phyloP scores from a whole-genome alignment of 148 eudicot species.

The Euryodendron excelsum region DNA sequence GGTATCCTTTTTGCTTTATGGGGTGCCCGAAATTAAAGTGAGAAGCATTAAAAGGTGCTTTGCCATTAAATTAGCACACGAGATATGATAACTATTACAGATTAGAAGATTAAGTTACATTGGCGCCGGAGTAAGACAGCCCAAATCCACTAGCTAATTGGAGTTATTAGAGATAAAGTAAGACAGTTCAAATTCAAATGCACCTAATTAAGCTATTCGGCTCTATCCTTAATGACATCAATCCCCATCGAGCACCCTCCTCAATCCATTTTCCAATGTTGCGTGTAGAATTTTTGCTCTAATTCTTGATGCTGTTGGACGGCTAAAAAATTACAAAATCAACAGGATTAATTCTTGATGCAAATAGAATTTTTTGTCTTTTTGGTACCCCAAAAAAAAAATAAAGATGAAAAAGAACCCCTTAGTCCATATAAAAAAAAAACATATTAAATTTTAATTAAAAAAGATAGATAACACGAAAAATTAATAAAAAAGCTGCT shows the following conservation, averaged over 20 bases:
- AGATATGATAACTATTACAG: not conserved
- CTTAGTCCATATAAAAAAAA: too few species aligned
- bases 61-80: not conserved
- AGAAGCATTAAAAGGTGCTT: not conserved
- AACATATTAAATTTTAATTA: too few species aligned
- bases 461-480: too few species aligned
- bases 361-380: too few species aligned
- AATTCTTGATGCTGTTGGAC: constrained; percentile 83
- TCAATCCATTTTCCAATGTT: constrained; percentile 81
- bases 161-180: not conserved
- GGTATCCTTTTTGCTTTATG: too few species aligned
- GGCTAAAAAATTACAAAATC: too few species aligned
- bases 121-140: too few species aligned
- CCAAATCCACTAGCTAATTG: not conserved
- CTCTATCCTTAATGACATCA: constrained; percentile 77
- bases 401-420: too few species aligned
- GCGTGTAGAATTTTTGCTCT: constrained; percentile 90
- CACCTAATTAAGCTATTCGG: constrained; percentile 41
- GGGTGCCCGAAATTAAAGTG: not conserved
- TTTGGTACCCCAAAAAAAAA: too few species aligned
- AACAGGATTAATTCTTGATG: too few species aligned
- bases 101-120: not conserved
- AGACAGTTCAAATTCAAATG: not conserved
- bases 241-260: constrained; percentile 93
- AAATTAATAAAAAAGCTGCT: too few species aligned